Conservation (phyloP, 1,139 yeast species). For the Pichia terricola region DNA sequence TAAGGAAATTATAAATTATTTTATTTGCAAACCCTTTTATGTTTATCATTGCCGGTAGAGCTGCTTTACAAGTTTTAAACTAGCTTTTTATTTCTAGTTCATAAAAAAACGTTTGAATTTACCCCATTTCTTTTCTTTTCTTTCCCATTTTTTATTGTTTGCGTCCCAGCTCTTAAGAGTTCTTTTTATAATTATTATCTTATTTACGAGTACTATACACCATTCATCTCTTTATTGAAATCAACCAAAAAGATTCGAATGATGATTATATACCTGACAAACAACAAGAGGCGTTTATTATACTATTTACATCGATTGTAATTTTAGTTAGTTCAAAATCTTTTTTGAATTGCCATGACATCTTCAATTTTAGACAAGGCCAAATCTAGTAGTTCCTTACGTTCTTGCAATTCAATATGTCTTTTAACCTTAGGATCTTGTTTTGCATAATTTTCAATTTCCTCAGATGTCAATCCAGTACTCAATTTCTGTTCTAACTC, state of each 20-base stretch:
- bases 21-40: background rate
- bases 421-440: constrained; percentile 87
- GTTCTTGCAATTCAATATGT: constrained; percentile 87
- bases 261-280: too few relatives aligned
- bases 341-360: constrained; percentile 64
- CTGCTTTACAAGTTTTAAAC: background rate
- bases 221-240: too few relatives aligned
- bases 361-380: constrained; percentile 84
- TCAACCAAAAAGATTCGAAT: too few relatives aligned
- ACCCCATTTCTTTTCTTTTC: background rate
- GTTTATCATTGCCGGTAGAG: background rate
- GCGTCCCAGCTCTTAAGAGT: background rate
- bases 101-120: background rate
- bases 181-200: too few relatives aligned
- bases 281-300: too few relatives aligned
- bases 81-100: background rate
- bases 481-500: constrained; percentile 76
- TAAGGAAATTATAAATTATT: constrained; percentile 1
- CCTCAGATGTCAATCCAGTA: constrained; percentile 55
- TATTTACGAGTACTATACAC: too few relatives aligned
- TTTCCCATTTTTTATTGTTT: background rate
- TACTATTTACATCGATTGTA: too few relatives aligned
- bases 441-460: constrained; percentile 81
- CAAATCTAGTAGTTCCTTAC: constrained; percentile 77
- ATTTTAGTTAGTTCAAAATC: constrained; percentile 8